These are phyloP conservation scores for Stropharia rugosoannulata DNA, from an alignment of 768 basidiomycete species.

Conservation along the genomic window DNA sequence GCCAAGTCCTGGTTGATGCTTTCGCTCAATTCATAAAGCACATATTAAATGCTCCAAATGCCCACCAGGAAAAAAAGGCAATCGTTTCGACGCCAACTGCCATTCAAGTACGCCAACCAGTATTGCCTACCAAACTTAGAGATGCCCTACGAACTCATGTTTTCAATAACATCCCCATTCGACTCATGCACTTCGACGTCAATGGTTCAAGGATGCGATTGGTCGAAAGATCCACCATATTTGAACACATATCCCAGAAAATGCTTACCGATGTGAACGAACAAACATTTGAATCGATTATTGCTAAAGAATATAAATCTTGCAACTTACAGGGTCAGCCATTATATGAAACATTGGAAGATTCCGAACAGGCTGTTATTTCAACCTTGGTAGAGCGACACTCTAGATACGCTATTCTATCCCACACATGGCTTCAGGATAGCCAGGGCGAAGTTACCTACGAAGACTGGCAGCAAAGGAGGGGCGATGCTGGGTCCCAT, in stretches of 20 bases:
- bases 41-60: too few species aligned
- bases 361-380: neutral
- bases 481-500: neutral
- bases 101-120: neutral
- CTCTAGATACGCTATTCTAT: neutral
- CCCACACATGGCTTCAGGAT: constrained; percentile 1
- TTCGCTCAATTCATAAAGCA: too few species aligned
- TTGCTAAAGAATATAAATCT: neutral
- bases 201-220: neutral
- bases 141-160: neutral
- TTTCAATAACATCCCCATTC: constrained; percentile 4
- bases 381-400: neutral
- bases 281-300: neutral
- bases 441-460: neutral
- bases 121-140: neutral
- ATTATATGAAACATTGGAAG: neutral
- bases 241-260: neutral
- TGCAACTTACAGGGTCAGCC: neutral
- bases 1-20: too few species aligned
- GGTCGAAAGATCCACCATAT: neutral
- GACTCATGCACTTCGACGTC: neutral
- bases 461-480: neutral
- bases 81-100: neutral
- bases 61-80: neutral
- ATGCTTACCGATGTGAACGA: neutral